These are phyloP conservation scores for Cetraspora pellucida DNA, from an alignment of 192 early-diverging fungal genomes.

Conservation along the genomic window DNA sequence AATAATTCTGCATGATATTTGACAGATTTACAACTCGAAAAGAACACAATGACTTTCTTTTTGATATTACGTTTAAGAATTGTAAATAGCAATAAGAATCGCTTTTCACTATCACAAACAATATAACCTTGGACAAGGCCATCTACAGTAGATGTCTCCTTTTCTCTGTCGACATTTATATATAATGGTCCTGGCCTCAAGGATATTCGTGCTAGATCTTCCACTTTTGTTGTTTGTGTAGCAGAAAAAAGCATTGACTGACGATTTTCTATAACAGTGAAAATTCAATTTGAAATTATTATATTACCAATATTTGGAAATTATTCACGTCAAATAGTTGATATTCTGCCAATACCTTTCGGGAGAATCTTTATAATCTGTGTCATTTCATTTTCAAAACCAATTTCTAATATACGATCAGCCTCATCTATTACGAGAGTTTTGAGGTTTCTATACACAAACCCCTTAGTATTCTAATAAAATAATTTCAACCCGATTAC, in stretches of 20 bases:
- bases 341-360: conserved; percentile 48
- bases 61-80: conserved; percentile 96
- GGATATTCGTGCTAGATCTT: conserved; percentile 97
- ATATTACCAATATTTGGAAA: neutral
- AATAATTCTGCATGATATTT: conserved; percentile 97
- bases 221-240: conserved; percentile 98
- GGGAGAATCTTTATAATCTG: conserved; percentile 95
- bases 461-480: conserved; percentile 89
- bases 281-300: neutral
- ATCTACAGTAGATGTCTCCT: conserved; percentile 93
- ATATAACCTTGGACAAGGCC: conserved; percentile 99
- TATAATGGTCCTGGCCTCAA: conserved; percentile 95
- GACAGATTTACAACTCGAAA: conserved; percentile 96
- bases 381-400: conserved; percentile 99
- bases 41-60: conserved; percentile 98
- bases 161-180: conserved; percentile 98
- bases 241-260: conserved; percentile 99
- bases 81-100: conserved; percentile 98
- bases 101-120: conserved; percentile 85
- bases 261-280: conserved; percentile 62
- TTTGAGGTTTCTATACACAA: conserved; percentile 93
- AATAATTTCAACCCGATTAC: conserved; percentile 13
- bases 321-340: neutral
- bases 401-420: conserved; percentile 96
- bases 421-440: conserved; percentile 96